Base-by-base conservation (phyloP, 176 grass and related monocot species). In the Musa acuminata region DNA sequence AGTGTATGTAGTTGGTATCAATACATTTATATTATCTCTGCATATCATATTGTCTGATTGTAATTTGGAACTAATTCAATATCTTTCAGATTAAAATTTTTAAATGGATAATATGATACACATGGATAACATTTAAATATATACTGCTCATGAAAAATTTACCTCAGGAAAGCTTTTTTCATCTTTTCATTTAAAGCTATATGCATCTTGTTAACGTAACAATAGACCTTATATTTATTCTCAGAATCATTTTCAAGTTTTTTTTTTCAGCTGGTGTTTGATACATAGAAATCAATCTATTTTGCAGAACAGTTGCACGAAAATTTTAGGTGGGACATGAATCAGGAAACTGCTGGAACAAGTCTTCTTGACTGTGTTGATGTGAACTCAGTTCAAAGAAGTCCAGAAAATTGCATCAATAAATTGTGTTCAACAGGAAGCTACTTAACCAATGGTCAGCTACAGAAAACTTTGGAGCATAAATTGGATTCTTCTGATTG, bases 371-470 rank as follows among this genome's bases (percentile, higher is more conserved):
- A 71, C 27, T 26, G 27, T 60, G 9, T 27, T 13, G 53, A 51
- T 59, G 77, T n/a, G 12, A 7, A 16, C 58, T 71, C 55, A 62
- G 23, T 26, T 20, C 27, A 67, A 75, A 80, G 52, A 81, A 51
- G 75, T 72, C 73, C 80, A 76, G n/a, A 59, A 63, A 51, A 8
- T 21, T 72, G 11, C 51, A n/a, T 58, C 11, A 29, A 52, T 20
- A 65, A 51, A 21, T 81, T 77, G 71, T 52, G 51, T 75, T 72
- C 77, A 74, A 49, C 85, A 71, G 78, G 81, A 82, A 89, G 75
- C 12, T 66, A 78, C 74, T 77, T 83, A 57, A 72, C 72, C 52
- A 76, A 74, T 67, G 86, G 79, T 82, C 48, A 51, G 75, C 68
- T 68, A 25, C 68, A 72, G 72, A 80, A 50, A 55, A 74, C 84